Evolutionary conservation across 2,329 filamentous ascomycete genomes (phyloP).

Genomic region (Chrysoporthe deuterocubensis): DNA sequence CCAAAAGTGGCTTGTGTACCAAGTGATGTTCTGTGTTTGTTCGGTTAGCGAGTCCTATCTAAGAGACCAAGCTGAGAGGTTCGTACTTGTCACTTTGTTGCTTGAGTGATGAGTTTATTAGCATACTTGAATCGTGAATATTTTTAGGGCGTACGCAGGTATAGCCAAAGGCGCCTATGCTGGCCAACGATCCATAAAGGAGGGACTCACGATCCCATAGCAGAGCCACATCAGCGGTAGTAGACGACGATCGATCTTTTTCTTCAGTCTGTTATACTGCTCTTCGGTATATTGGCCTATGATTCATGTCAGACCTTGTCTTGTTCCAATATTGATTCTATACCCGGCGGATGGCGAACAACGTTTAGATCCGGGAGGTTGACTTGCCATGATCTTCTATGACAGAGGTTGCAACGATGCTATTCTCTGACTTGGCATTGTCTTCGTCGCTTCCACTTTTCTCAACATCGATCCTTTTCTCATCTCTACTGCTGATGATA

Average conservation of each 20-base stretch:
- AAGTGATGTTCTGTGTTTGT: constrained; percentile 38
- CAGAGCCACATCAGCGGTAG: constrained; percentile 53
- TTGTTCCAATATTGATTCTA: background rate
- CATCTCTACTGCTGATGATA: constrained; percentile 7
- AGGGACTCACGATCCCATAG: constrained; percentile 44
- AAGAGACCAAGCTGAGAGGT: background rate
- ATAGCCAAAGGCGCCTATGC: background rate
- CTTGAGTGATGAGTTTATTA: background rate
- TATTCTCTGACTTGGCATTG: constrained; percentile 3
- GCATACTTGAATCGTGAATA: background rate
- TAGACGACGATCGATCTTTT: constrained; percentile 50
- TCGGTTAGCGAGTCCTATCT: no score
- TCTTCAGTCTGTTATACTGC: constrained; percentile 43
- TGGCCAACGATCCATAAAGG: background rate
- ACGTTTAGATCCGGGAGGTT: background rate
- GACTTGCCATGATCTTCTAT: constrained; percentile 8
- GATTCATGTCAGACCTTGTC: background rate
- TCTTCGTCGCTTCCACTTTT: constrained; percentile 13
- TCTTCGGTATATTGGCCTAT: constrained; percentile 40
- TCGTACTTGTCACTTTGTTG: constrained; percentile 51
- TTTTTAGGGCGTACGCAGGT: background rate
- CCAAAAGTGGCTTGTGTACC: constrained; percentile 45
- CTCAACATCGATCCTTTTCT: constrained; percentile 4
- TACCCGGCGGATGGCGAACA: no score
- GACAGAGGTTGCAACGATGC: background rate